phyloP scores from a whole-genome alignment of 176 grass and related monocot genomes.

The Calamus simplicifolius region DNA sequence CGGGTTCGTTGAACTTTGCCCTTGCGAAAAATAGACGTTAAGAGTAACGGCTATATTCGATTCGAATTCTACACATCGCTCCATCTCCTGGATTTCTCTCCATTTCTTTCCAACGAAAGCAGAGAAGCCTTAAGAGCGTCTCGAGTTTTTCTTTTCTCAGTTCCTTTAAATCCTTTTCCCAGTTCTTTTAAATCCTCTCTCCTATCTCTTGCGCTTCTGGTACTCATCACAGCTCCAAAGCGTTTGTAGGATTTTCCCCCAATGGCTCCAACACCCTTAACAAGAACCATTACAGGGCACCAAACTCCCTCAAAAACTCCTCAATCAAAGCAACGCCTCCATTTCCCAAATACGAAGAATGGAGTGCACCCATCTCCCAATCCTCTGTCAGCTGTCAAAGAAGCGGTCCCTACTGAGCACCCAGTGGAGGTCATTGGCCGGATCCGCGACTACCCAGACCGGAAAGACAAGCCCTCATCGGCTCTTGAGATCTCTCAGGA shows the following conservation, averaged over 20 bases:
- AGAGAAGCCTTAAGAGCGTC: not conserved
- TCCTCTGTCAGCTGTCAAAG: not conserved
- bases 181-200: no score
- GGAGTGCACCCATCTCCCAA: not conserved
- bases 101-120: not conserved
- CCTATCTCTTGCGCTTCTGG: no score
- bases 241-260: not conserved
- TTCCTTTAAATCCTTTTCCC: no score
- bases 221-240: slow-evolving; percentile 9
- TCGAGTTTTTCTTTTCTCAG: no score
- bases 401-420: slow-evolving; percentile 49
- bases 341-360: slow-evolving; percentile 44
- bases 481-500: slow-evolving; percentile 42
- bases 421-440: slow-evolving; percentile 87
- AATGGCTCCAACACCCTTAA: slow-evolving; percentile 55
- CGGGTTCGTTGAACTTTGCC: no score
- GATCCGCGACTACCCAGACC: slow-evolving; percentile 46
- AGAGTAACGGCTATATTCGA: slow-evolving; percentile 5
- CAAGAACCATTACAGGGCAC: slow-evolving; percentile 18
- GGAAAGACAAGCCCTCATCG: slow-evolving; percentile 15
- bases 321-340: slow-evolving; percentile 64
- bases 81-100: no score
- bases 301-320: slow-evolving; percentile 41
- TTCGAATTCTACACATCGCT: not conserved
- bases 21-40: slow-evolving; percentile 1